phyloP scores from a whole-genome alignment of 179 eudicot species.

The Pouteria campechiana region DNA sequence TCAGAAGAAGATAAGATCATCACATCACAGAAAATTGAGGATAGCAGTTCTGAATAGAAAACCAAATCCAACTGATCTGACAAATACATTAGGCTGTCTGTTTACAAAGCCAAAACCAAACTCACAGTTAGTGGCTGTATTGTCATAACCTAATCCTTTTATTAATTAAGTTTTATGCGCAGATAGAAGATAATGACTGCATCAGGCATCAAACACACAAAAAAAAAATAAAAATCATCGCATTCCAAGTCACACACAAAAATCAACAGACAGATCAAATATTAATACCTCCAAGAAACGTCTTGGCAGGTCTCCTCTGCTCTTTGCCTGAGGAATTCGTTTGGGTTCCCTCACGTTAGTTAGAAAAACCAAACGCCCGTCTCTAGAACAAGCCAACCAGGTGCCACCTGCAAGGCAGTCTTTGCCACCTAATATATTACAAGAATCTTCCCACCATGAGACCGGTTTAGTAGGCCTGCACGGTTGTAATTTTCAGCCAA shows the following conservation, averaged over 20 bases:
- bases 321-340: slow-evolving; percentile 26
- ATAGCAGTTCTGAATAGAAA: too few species aligned
- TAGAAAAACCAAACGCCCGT: slow-evolving; percentile 60
- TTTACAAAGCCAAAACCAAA: too few species aligned
- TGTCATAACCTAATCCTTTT: too few species aligned
- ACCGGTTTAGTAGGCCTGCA: slow-evolving; percentile 54
- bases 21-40: too few species aligned
- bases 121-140: too few species aligned
- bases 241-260: not conserved
- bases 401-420: slow-evolving; percentile 81
- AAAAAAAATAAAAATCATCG: not conserved
- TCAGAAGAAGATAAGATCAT: too few species aligned
- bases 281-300: slow-evolving; percentile 57
- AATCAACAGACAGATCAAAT: slow-evolving; percentile 6
- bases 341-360: slow-evolving; percentile 62
- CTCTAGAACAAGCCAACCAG: slow-evolving; percentile 59
- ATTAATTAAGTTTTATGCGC: too few species aligned
- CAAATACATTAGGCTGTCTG: too few species aligned
- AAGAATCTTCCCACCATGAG: slow-evolving; percentile 67
- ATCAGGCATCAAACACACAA: too few species aligned
- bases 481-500: too few species aligned
- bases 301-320: slow-evolving; percentile 68
- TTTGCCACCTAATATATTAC: slow-evolving; percentile 63
- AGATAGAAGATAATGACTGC: too few species aligned
- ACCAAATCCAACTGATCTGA: too few species aligned